phyloP scores from a whole-genome alignment of 2,329 filamentous ascomycete species.

The Aspergillus luchuensis region DNA sequence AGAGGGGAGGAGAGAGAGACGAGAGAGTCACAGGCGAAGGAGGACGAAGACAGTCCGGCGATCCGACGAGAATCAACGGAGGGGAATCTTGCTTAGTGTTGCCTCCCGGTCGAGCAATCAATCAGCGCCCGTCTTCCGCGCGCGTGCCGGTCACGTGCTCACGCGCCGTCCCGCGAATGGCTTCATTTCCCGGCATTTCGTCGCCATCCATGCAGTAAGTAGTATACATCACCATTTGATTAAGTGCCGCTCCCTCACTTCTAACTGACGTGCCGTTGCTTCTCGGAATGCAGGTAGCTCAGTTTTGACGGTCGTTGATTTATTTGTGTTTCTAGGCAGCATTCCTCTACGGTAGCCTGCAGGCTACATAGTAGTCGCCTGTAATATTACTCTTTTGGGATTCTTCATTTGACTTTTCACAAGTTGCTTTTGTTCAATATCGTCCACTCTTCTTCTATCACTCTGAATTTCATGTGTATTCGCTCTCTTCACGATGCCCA shows the following conservation, averaged over 20 bases:
- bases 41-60: slow-evolving; percentile 11
- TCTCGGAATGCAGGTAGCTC: background rate
- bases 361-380: background rate
- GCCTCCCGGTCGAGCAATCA: background rate
- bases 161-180: slow-evolving; percentile 21
- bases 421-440: background rate
- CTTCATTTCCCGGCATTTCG: background rate
- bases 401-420: background rate
- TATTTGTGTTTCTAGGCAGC: slow-evolving; percentile 7
- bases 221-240: background rate
- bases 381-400: background rate
- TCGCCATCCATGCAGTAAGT: background rate
- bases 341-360: slow-evolving; percentile 2
- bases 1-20: background rate
- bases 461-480: background rate
- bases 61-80: slow-evolving; percentile 9
- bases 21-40: slow-evolving; percentile 10
- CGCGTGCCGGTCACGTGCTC: slow-evolving; percentile 25
- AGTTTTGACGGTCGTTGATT: background rate
- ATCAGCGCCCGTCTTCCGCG: slow-evolving; percentile 5
- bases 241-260: background rate
- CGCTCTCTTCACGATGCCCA: slow-evolving; percentile 25
- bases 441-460: background rate
- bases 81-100: slow-evolving; percentile 1
- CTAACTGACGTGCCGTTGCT: background rate